These are phyloP conservation scores for Phytophthora tubulina DNA, from an alignment of 352 stramenopile genomes.

Conservation along the genomic window DNA sequence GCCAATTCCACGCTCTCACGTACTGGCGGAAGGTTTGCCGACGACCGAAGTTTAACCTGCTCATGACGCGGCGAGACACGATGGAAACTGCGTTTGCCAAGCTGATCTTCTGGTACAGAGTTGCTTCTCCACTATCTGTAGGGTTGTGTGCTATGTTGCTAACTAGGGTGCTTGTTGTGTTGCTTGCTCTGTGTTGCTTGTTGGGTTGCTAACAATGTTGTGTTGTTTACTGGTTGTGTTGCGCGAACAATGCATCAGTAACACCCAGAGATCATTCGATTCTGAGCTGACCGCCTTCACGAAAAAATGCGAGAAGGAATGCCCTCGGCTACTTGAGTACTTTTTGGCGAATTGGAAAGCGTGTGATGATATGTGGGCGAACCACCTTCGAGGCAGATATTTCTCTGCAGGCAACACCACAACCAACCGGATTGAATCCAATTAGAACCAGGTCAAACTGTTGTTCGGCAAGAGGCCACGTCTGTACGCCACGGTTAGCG, in stretches of 20 bases:
- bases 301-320: background rate
- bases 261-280: background rate
- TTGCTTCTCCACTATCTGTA: background rate
- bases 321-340: background rate
- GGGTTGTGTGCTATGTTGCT: background rate
- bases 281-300: background rate
- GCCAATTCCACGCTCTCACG: conserved; percentile 18
- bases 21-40: conserved; percentile 13
- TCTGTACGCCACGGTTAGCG: conserved; percentile 14
- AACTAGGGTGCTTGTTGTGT: background rate
- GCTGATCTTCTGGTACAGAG: background rate
- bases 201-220: background rate
- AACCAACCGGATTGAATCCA: conserved; percentile 36
- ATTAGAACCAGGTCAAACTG: conserved; percentile 37
- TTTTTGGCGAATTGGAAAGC: background rate
- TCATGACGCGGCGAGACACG: conserved; percentile 16
- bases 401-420: conserved; percentile 35
- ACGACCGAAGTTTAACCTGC: conserved; percentile 20
- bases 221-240: background rate
- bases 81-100: background rate
- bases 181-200: background rate
- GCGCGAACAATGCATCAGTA: background rate
- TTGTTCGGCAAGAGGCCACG: conserved; percentile 14
- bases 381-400: background rate
- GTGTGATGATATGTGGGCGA: background rate